Conservation (phyloP, 2,329 filamentous ascomycete species). For the Cercospora brassicicola region DNA sequence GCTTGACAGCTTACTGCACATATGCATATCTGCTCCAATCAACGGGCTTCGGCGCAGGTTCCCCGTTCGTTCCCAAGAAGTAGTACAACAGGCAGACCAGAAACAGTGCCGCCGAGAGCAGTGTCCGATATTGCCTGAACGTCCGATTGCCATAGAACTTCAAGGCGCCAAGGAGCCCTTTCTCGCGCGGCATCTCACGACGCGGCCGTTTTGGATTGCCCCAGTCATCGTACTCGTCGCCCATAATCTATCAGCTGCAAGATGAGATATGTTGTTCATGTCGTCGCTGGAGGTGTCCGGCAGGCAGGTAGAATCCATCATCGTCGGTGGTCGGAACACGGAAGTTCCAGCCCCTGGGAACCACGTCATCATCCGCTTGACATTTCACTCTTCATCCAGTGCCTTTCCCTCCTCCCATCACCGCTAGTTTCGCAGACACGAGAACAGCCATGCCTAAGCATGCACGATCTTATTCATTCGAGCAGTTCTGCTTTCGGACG, state of each 20-base stretch:
- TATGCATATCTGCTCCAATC: slow-evolving; percentile 30
- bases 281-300: not conserved
- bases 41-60: slow-evolving; percentile 10
- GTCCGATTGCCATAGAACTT: slow-evolving; percentile 17
- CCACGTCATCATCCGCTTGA: not conserved
- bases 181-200: slow-evolving; percentile 19
- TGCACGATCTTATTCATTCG: not conserved
- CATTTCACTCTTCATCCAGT: not conserved
- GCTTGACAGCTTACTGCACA: slow-evolving; percentile 21
- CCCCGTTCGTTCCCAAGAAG: slow-evolving; percentile 10
- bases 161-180: slow-evolving; percentile 18
- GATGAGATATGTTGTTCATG: not conserved
- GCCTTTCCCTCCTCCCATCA: not conserved
- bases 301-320: not conserved
- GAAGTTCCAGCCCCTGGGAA: not conserved
- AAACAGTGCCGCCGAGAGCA: slow-evolving; percentile 23
- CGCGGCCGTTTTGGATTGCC: slow-evolving; percentile 27
- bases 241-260: slow-evolving; percentile 16
- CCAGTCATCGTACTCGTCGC: slow-evolving; percentile 30
- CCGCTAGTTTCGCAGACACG: not conserved
- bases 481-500: not conserved
- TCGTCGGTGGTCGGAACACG: not conserved
- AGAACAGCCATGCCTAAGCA: not conserved
- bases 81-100: slow-evolving; percentile 24
- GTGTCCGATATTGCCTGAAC: slow-evolving; percentile 20